These are phyloP conservation scores for Pythium biforme DNA, from an alignment of 352 stramenopile species.

Conservation along the genomic window DNA sequence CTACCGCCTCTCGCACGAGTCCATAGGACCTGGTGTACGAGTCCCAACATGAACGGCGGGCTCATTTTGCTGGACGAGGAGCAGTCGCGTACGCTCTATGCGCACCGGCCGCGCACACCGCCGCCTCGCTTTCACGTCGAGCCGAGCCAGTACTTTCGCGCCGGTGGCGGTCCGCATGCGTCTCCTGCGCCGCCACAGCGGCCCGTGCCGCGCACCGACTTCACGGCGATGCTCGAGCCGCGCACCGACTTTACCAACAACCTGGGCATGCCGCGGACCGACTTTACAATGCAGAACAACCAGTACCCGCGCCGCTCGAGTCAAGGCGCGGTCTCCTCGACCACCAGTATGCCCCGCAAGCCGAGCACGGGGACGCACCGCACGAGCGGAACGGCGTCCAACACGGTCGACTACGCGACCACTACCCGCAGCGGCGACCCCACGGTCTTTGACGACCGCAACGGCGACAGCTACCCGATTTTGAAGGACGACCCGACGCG, in stretches of 20 bases:
- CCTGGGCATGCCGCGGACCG: neutral
- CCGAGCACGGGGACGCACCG: neutral
- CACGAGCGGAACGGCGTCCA: slow-evolving; percentile 30
- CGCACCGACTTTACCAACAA: slow-evolving; percentile 4
- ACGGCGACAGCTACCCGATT: neutral
- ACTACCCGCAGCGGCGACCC: neutral
- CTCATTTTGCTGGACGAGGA: slow-evolving; percentile 50
- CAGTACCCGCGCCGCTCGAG: neutral
- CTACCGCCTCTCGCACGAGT: too few relatives aligned
- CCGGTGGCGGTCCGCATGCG: too few relatives aligned
- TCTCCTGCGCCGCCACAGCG: too few relatives aligned
- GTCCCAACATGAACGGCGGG: neutral
- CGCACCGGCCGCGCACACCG: neutral
- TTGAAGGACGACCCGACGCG: neutral
- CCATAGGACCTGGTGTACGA: too few relatives aligned
- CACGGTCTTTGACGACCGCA: neutral
- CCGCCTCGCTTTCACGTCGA: neutral
- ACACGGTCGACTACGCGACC: slow-evolving; percentile 8
- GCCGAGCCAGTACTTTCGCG: neutral
- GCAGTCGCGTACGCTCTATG: slow-evolving; percentile 40
- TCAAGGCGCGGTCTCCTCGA: neutral
- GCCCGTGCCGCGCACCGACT: neutral
- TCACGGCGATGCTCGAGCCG: neutral
- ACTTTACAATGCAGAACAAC: neutral
- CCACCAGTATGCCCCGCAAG: neutral